These are phyloP conservation scores for Carallia brachiata DNA, from an alignment of 345 rosid species.

Conservation along the genomic window DNA sequence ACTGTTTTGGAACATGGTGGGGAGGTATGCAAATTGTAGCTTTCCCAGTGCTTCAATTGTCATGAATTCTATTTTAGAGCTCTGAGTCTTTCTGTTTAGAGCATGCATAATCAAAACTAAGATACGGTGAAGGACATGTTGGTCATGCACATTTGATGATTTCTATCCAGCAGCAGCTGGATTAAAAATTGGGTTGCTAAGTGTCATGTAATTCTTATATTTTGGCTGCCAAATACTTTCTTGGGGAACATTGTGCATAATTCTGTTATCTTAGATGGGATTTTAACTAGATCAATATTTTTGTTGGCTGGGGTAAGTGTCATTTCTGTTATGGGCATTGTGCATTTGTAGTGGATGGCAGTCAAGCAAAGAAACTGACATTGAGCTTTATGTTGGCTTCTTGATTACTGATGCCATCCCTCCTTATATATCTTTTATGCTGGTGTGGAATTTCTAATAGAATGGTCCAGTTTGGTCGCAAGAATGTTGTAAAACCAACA, in stretches of 20 bases:
- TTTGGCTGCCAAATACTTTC: neutral
- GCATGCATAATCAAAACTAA: neutral
- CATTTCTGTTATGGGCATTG: too few species aligned
- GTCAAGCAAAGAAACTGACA: neutral
- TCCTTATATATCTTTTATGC: neutral
- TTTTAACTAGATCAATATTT: too few species aligned
- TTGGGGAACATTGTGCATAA: neutral
- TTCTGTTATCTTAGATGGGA: too few species aligned
- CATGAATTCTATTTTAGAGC: neutral
- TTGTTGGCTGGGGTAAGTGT: too few species aligned
- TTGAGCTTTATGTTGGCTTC: neutral
- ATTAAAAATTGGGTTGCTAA: neutral
- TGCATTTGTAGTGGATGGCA: neutral
- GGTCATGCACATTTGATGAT: too few species aligned
- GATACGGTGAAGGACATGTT: neutral
- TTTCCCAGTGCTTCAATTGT: too few species aligned
- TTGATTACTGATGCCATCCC: neutral
- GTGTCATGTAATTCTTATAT: neutral
- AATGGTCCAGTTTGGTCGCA: neutral
- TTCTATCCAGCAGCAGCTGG: neutral
- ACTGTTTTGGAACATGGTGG: conserved; percentile 91
- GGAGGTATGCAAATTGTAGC: conserved; percentile 48
- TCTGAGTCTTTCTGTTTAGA: neutral
- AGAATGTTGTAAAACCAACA: too few species aligned
- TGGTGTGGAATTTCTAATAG: neutral